Conservation (phyloP, 495 filamentous ascomycete species). For the Podospora didyma region DNA sequence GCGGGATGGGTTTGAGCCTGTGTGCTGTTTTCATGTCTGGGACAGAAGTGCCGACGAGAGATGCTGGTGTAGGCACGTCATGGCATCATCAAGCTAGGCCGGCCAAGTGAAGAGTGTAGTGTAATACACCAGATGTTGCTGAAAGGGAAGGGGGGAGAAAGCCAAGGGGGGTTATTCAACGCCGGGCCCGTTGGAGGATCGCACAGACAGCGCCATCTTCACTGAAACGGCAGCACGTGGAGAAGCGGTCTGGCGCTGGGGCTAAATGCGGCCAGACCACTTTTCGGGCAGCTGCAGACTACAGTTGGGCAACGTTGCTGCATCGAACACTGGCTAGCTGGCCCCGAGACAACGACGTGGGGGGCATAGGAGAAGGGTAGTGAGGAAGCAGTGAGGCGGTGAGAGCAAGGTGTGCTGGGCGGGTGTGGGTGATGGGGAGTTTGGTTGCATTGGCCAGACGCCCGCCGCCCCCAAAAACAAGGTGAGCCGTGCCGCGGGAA, state of each 20-base stretch:
- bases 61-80: not conserved
- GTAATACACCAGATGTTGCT: too few relatives aligned
- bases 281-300: too few relatives aligned
- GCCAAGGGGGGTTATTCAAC: too few relatives aligned
- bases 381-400: slow-evolving; percentile 17
- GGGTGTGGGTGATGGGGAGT: slow-evolving; percentile 9
- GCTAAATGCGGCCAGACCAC: not conserved
- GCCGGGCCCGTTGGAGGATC: too few relatives aligned
- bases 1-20: not conserved
- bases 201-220: slow-evolving; percentile 2
- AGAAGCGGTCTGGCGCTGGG: not conserved
- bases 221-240: slow-evolving; percentile 17
- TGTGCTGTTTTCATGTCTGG: not conserved
- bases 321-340: too few relatives aligned
- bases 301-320: too few relatives aligned
- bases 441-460: slow-evolving; percentile 1
- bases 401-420: slow-evolving; percentile 11
- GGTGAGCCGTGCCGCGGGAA: slow-evolving; percentile 8
- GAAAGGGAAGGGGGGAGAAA: too few relatives aligned
- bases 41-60: not conserved
- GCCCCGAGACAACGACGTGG: too few relatives aligned
- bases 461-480: not conserved
- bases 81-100: too few relatives aligned
- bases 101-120: too few relatives aligned
- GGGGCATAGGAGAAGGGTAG: not conserved